phyloP scores from a whole-genome alignment of 495 filamentous ascomycete species.

The Penicillium canariense region DNA sequence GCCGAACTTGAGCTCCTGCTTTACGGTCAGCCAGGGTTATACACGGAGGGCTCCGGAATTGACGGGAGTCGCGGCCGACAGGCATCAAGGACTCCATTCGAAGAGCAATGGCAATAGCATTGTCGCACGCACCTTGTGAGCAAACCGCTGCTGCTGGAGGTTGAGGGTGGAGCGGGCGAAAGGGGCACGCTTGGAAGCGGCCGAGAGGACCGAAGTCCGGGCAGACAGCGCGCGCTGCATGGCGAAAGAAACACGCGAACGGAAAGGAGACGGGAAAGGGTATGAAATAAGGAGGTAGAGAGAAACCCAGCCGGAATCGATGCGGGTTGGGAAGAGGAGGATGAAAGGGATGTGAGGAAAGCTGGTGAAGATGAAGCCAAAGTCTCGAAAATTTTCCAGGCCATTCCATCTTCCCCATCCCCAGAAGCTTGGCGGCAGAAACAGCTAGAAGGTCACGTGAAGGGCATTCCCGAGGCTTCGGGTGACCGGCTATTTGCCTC shows the following conservation, averaged over 20 bases:
- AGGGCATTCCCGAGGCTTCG: conserved; percentile 28
- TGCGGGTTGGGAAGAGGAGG: conserved; percentile 22
- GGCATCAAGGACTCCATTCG: background rate
- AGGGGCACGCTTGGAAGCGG: conserved; percentile 55
- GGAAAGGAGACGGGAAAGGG: conserved; percentile 13
- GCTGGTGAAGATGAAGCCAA: conserved; percentile 44
- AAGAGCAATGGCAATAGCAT: conserved; percentile 1
- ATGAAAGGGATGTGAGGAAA: conserved; percentile 25
- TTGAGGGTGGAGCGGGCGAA: conserved; percentile 52
- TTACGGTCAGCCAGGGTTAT: conserved; percentile 24
- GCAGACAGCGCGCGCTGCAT: conserved; percentile 75
- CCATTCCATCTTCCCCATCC: conserved; percentile 40
- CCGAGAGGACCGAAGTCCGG: conserved; percentile 68
- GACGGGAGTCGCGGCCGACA: conserved; percentile 15
- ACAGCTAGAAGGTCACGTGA: conserved; percentile 49
- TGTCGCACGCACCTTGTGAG: conserved; percentile 75
- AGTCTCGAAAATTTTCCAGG: conserved; percentile 53
- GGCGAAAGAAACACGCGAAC: conserved; percentile 27
- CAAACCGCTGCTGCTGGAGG: conserved; percentile 84
- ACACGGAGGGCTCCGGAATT: conserved; percentile 15
- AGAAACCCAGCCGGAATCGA: conserved; percentile 24
- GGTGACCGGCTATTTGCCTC: conserved; percentile 27
- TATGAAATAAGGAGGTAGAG: conserved; percentile 23
- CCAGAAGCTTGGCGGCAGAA: conserved; percentile 49
- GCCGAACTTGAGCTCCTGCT: conserved; percentile 94